Evolutionary conservation across 768 basidiomycete genomes (phyloP).

Genomic region (Phylloporus sp.): DNA sequence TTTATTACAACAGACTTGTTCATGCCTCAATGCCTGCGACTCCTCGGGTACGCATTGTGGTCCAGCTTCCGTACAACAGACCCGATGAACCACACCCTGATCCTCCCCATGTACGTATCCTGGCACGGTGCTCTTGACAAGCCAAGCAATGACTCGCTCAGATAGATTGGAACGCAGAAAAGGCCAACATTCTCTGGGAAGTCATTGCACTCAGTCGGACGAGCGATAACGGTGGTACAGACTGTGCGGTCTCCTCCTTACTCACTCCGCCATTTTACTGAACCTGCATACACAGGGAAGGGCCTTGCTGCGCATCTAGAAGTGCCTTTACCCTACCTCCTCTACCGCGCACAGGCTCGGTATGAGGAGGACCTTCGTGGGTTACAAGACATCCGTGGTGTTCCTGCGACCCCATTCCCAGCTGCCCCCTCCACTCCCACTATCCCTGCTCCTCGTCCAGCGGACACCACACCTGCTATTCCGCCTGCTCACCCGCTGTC

Average conservation of each 20-base stretch:
- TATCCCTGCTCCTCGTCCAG: slow-evolving; percentile 10
- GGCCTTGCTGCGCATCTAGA: slow-evolving; percentile 74
- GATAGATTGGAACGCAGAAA: slow-evolving; percentile 85
- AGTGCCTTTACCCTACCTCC: slow-evolving; percentile 79
- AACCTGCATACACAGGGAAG: slow-evolving; percentile 55
- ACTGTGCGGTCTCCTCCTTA: slow-evolving; percentile 53
- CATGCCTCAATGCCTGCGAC: slow-evolving; percentile 18
- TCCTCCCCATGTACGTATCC: slow-evolving; percentile 60
- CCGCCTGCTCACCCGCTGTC: slow-evolving; percentile 18
- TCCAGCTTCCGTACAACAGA: slow-evolving; percentile 74
- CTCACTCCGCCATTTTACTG: background rate
- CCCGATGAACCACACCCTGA: slow-evolving; percentile 65
- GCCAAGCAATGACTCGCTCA: slow-evolving; percentile 28
- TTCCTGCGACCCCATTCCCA: slow-evolving; percentile 38
- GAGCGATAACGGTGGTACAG: slow-evolving; percentile 67
- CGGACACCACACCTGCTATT: slow-evolving; percentile 13
- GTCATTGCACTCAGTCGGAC: slow-evolving; percentile 76
- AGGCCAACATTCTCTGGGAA: slow-evolving; percentile 84
- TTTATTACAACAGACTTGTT: background rate
- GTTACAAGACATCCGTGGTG: slow-evolving; percentile 65
- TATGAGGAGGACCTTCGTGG: slow-evolving; percentile 85
- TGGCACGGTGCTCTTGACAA: background rate
- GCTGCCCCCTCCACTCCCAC: slow-evolving; percentile 12
- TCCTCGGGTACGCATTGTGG: slow-evolving; percentile 62
- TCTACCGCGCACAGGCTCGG: slow-evolving; percentile 78